These are phyloP conservation scores for Boletus sensibilis DNA, from an alignment of 768 basidiomycete species.

Conservation along the genomic window DNA sequence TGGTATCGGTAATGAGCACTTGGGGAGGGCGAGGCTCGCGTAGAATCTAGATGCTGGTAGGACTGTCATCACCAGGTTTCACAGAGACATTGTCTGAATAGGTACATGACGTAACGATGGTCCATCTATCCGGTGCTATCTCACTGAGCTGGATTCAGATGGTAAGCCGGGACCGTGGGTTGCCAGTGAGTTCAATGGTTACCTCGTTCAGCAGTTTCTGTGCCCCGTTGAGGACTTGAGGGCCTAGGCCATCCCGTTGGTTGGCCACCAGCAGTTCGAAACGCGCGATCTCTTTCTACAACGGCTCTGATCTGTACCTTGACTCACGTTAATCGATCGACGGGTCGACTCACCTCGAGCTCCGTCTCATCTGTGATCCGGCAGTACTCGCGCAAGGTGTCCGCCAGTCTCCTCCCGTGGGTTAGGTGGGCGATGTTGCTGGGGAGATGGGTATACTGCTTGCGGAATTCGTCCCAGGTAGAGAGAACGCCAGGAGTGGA, in stretches of 20 bases:
- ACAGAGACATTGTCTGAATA: not conserved
- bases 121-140: conserved; percentile 51
- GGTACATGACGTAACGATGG: conserved; percentile 77
- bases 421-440: conserved; percentile 56
- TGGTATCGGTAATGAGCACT: conserved; percentile 60
- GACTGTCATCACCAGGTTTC: not conserved
- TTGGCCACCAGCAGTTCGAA: conserved; percentile 77
- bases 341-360: conserved; percentile 47
- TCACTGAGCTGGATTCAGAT: conserved; percentile 19
- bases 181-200: not conserved
- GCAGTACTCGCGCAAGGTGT: conserved; percentile 73
- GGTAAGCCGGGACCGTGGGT: not conserved
- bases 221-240: conserved; percentile 68
- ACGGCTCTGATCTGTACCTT: not conserved
- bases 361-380: conserved; percentile 54
- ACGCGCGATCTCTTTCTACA: conserved; percentile 64
- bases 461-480: conserved; percentile 72
- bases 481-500: conserved; percentile 80
- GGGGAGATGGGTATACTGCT: conserved; percentile 54
- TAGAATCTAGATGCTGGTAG: conserved; percentile 69
- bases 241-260: conserved; percentile 41
- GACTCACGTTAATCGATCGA: not conserved
- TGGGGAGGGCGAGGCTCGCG: conserved; percentile 62
- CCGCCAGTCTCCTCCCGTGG: conserved; percentile 74
- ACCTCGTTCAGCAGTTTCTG: conserved; percentile 55